Evolutionary conservation across 495 filamentous ascomycete genomes (phyloP), one percentile per base, ranked within the genome.

Genomic region (Cryomyces antarcticus): DNA sequence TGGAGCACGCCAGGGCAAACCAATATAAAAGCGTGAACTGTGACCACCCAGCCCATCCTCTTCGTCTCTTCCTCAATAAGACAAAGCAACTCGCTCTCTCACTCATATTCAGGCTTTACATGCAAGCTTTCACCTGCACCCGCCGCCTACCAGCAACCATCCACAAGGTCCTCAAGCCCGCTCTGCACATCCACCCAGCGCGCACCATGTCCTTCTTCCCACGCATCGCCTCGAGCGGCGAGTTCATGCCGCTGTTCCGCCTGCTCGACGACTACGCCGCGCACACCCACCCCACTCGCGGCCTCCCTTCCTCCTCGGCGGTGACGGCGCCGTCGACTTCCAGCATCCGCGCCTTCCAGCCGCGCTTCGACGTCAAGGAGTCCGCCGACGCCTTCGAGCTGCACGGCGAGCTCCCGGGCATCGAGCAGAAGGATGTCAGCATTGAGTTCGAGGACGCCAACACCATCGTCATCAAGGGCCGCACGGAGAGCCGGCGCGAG

Each of bases 351-450:
- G 61, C 68, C 39, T 86, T 83, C 64, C 57, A 62, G 6, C 83
- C 83, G 1, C 72, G 72, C 47, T 94, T 95, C 61, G 87, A 95
- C 55, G 68, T 93, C 38, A 69, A 70, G 44, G 85, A 93, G 61
- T 58, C 65, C 2, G 63, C 69, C 36, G 54, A 73, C 10, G 56
- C 55, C 50, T 96, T 88, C 59, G 71, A 86, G 51, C 75, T 96
- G 2, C 75, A 89, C 52, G 86, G 85, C 51, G 88, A 94, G 59
- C 70, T 94, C 0, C 84, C 88, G 0, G 88, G 88, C 34, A 67
- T 86, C 38, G 71, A 81, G 39, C 79, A 82, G 54, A 71, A 78
- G 45, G 67, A 92, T 52, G 60, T 94, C 48, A 62, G 72, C 41
- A 80, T 94, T 52, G 83, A 93, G 58, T 93, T 93, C 68, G 73